Conservation (phyloP, 371 early-diverging fungal genomes). For the Mortierella sp. region DNA sequence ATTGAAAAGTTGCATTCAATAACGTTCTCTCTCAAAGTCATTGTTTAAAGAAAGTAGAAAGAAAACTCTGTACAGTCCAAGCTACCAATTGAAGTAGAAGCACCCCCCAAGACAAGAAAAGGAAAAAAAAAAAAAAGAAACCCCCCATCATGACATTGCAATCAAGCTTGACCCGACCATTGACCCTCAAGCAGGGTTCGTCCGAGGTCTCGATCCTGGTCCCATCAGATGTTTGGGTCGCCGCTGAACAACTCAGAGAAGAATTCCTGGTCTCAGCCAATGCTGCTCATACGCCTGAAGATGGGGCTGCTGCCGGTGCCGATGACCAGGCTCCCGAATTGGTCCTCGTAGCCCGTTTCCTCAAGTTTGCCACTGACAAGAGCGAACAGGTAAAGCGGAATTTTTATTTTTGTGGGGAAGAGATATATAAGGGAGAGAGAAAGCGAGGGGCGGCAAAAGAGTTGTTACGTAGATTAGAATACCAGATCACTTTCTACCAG, state of each 20-base stretch:
- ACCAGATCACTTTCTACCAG: no score
- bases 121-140: conserved; percentile 2
- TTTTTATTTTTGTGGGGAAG: not conserved
- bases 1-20: conserved; percentile 57
- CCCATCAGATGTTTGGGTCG: conserved; percentile 88
- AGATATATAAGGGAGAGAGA: not conserved
- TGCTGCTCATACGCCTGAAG: conserved; percentile 44
- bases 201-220: conserved; percentile 88
- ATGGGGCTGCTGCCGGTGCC: conserved; percentile 46
- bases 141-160: conserved; percentile 40
- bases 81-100: conserved; percentile 13
- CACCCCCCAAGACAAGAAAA: not conserved
- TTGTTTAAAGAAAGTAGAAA: conserved; percentile 4
- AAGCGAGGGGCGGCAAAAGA: not conserved
- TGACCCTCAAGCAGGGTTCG: conserved; percentile 83
- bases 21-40: conserved; percentile 4
- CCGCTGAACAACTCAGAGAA: conserved; percentile 91
- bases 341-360: conserved; percentile 82
- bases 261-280: conserved; percentile 65
- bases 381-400: conserved; percentile 64
- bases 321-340: conserved; percentile 74
- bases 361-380: conserved; percentile 75
- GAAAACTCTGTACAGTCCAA: not conserved
- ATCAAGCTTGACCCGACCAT: conserved; percentile 73
- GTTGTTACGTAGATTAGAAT: not conserved